phyloP scores from a whole-genome alignment of 768 basidiomycete genomes.

The Heimioporus sp. region DNA sequence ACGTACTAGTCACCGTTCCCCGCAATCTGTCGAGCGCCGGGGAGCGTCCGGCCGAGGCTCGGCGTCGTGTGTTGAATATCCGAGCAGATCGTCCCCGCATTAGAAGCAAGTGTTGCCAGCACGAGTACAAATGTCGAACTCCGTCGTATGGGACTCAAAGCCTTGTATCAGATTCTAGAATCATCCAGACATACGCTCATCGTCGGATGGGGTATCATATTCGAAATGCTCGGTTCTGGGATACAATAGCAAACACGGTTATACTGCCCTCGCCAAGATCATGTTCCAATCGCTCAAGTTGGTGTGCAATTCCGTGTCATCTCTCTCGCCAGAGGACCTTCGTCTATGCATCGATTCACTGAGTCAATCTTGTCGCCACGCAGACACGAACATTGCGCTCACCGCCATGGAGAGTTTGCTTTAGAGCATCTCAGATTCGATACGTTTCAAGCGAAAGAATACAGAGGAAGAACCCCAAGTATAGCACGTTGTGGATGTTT shows the following conservation, averaged over 20 bases:
- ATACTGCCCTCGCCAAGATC: constrained; percentile 78
- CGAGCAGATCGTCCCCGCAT: constrained; percentile 61
- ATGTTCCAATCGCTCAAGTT: constrained; percentile 93
- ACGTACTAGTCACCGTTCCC: constrained; percentile 77
- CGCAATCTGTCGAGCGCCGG: constrained; percentile 60
- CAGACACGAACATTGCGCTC: constrained; percentile 93
- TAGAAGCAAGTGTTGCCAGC: constrained; percentile 40
- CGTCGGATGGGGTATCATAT: constrained; percentile 91
- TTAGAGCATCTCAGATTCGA: constrained; percentile 95
- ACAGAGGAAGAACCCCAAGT: constrained; percentile 61
- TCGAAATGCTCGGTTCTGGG: constrained; percentile 78
- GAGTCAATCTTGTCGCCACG: constrained; percentile 87
- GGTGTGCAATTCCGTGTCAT: constrained; percentile 89
- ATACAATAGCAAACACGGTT: constrained; percentile 63
- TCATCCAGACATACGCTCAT: constrained; percentile 89
- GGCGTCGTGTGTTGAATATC: constrained; percentile 85
- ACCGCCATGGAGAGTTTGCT: constrained; percentile 91
- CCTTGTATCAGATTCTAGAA: constrained; percentile 86
- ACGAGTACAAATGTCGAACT: constrained; percentile 68
- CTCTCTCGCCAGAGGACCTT: constrained; percentile 76
- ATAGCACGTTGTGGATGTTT: constrained; percentile 90
- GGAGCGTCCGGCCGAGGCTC: constrained; percentile 67
- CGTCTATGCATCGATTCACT: constrained; percentile 88
- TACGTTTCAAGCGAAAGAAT: constrained; percentile 78
- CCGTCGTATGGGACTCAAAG: constrained; percentile 84